These are phyloP conservation scores for Lactarius hatsudake DNA, from an alignment of 768 basidiomycete genomes.

Conservation along the genomic window DNA sequence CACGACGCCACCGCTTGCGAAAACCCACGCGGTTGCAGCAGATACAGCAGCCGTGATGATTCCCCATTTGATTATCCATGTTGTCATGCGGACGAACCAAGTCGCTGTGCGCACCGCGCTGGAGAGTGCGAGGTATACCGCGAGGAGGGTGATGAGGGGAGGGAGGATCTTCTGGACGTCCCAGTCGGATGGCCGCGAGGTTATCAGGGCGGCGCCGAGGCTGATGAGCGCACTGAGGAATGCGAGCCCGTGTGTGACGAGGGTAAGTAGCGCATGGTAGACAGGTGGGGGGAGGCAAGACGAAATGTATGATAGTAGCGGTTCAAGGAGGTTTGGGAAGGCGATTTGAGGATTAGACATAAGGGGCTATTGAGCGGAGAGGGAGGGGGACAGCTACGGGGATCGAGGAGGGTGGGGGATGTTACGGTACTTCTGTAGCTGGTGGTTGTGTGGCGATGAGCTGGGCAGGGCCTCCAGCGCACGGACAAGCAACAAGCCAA, in stretches of 20 bases:
- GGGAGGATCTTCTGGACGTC: conserved; percentile 66
- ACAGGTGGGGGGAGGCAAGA: conserved; percentile 54
- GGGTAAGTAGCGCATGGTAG: conserved; percentile 48
- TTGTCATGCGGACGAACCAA: conserved; percentile 62
- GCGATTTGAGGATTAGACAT: conserved; percentile 29
- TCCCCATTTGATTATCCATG: conserved; percentile 81
- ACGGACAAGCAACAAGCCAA: not conserved
- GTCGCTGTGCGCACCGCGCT: conserved; percentile 76
- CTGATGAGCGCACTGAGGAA: conserved; percentile 48
- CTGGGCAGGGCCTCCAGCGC: not conserved
- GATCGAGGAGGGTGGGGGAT: not conserved
- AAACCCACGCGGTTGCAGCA: conserved; percentile 55
- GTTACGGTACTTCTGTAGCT: not conserved
- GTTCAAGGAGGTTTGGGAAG: conserved; percentile 42
- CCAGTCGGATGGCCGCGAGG: conserved; percentile 58
- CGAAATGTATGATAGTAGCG: conserved; percentile 52
- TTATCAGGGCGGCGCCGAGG: conserved; percentile 47
- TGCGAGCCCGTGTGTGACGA: conserved; percentile 52
- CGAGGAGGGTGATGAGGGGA: conserved; percentile 67
- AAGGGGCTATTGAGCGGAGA: not conserved
- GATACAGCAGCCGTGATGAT: conserved; percentile 52
- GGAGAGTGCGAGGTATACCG: conserved; percentile 72
- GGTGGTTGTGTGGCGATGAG: not conserved
- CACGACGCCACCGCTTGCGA: conserved; percentile 39
- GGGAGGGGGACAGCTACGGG: not conserved